Conservation (phyloP, 345 rosid species). For the Populus ilicifolia region DNA sequence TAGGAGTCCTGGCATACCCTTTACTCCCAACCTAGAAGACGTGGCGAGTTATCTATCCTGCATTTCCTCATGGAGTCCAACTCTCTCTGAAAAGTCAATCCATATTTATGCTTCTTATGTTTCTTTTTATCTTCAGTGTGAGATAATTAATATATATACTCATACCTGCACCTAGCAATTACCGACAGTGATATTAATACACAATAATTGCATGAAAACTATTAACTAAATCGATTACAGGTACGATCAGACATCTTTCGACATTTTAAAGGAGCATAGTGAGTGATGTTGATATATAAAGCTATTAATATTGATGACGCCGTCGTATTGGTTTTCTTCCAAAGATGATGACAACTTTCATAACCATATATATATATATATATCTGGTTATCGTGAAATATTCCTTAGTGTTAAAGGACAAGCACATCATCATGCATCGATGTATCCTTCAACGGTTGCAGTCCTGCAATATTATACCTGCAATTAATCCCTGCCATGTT, state of each 20-base stretch:
- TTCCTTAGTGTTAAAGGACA: neutral
- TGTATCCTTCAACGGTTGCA: neutral
- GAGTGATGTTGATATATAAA: neutral
- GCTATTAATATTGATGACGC: neutral
- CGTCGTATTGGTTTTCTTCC: neutral
- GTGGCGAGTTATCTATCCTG: no score
- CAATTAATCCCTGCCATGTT: neutral
- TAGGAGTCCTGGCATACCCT: no score
- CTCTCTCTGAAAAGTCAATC: no score
- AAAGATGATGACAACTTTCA: neutral
- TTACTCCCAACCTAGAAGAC: no score
- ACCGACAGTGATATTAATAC: neutral
- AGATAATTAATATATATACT: no score
- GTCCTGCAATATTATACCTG: neutral
- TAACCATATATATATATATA: neutral
- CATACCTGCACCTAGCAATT: no score
- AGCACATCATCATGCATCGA: no score
- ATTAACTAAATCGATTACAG: neutral
- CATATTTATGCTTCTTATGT: no score
- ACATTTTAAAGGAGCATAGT: neutral
- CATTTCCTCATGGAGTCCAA: no score
- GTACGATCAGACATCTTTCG: neutral
- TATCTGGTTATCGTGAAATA: neutral
- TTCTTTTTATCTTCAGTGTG: no score
- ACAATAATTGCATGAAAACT: neutral